Conservation (phyloP, 352 stramenopile species). For the Phytophthora colocasiae region DNA sequence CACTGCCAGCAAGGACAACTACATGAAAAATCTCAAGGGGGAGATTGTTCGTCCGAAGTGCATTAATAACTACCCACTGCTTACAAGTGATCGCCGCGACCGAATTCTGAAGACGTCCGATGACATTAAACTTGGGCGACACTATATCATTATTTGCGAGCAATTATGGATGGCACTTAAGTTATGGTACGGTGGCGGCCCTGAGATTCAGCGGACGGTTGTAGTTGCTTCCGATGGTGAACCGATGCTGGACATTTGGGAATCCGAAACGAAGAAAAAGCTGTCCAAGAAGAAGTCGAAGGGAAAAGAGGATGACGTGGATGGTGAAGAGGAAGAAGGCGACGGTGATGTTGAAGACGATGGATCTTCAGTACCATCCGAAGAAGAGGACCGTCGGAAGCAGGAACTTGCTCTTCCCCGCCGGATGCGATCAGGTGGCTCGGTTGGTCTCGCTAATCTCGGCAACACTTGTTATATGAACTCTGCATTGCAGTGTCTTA, state of each 20-base stretch:
- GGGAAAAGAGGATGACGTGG: slow-evolving; percentile 29
- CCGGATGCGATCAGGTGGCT: slow-evolving; percentile 80
- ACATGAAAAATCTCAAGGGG: slow-evolving; percentile 81
- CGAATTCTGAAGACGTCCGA: slow-evolving; percentile 73
- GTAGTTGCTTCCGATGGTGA: slow-evolving; percentile 67
- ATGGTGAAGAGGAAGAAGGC: slow-evolving; percentile 54
- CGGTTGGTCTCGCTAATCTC: slow-evolving; percentile 88
- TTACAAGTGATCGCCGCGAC: slow-evolving; percentile 76
- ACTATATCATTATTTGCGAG: slow-evolving; percentile 90
- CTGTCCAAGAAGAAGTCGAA: slow-evolving; percentile 52
- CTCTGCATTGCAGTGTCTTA: slow-evolving; percentile 94
- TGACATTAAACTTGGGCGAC: slow-evolving; percentile 79
- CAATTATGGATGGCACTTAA: slow-evolving; percentile 92
- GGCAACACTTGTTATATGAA: slow-evolving; percentile 98
- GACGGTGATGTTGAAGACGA: slow-evolving; percentile 41
- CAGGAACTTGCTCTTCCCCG: slow-evolving; percentile 70
- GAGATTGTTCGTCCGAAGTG: slow-evolving; percentile 85
- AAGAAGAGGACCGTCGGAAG: slow-evolving; percentile 64
- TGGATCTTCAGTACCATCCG: slow-evolving; percentile 46
- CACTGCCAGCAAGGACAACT: slow-evolving; percentile 55
- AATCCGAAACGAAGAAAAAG: slow-evolving; percentile 69
- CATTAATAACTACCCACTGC: slow-evolving; percentile 82
- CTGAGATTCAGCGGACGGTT: slow-evolving; percentile 87
- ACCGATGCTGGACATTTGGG: slow-evolving; percentile 83
- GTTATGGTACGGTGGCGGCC: slow-evolving; percentile 92